These are phyloP conservation scores for Artemisia tridentata DNA, from an alignment of 129 eudicot genomes.

Conservation along the genomic window DNA sequence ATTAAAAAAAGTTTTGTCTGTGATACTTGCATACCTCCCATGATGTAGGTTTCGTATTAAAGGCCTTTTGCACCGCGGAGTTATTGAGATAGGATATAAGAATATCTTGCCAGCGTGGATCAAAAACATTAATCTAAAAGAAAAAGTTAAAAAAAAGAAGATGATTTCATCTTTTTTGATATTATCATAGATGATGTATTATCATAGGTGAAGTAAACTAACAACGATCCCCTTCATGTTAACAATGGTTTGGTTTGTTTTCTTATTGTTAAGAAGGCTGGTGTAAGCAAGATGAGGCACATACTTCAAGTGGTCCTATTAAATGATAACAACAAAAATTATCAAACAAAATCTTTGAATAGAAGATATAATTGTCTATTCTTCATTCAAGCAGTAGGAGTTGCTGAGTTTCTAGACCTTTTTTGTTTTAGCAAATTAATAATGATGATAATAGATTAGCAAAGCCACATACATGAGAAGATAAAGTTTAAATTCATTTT, in stretches of 20 bases:
- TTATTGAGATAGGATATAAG: slow-evolving; percentile 30
- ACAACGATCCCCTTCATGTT: slow-evolving; percentile 58
- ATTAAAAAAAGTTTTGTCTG: background rate
- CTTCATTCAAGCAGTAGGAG: background rate
- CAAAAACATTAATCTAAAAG: slow-evolving; percentile 25
- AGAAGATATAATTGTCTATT: too few species aligned
- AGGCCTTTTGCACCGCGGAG: slow-evolving; percentile 28
- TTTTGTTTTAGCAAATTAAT: too few species aligned
- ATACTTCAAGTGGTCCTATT: slow-evolving; percentile 40
- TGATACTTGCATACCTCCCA: slow-evolving; percentile 35
- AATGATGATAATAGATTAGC: too few species aligned
- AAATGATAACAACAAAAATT: background rate
- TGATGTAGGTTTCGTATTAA: slow-evolving; percentile 41
- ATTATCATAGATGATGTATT: background rate
- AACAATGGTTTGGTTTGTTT: slow-evolving; percentile 34
- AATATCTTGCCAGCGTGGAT: slow-evolving; percentile 37
- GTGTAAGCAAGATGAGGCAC: slow-evolving; percentile 58
- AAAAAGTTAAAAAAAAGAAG: background rate
- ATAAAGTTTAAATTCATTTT: too few species aligned
- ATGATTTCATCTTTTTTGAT: background rate
- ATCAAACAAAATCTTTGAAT: background rate
- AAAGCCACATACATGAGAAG: too few species aligned
- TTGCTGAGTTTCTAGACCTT: too few species aligned
- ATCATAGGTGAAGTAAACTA: slow-evolving; percentile 12
- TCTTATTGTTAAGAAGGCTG: slow-evolving; percentile 42